Evolutionary conservation across 2,329 filamentous ascomycete genomes (phyloP).

Genomic region (Fusarium burgessii): DNA sequence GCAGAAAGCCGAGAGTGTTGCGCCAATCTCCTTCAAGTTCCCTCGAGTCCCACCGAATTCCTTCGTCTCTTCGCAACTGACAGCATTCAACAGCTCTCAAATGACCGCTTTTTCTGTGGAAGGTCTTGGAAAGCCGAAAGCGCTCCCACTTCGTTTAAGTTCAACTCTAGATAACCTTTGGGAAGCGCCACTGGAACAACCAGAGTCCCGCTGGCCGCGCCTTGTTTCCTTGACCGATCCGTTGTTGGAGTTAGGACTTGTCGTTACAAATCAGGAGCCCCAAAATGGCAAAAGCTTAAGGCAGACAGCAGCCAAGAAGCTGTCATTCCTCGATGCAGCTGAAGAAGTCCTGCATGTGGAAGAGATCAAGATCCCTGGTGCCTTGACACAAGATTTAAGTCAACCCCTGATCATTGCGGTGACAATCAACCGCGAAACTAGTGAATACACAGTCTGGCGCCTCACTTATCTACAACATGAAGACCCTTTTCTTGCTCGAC

Average conservation of each 20-base stretch:
- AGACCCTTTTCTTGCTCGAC: conserved; percentile 63
- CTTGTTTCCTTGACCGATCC: conserved; percentile 89
- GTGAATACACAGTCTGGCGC: conserved; percentile 86
- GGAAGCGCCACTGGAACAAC: conserved; percentile 64
- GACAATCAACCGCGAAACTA: conserved; percentile 82
- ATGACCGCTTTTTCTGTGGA: conserved; percentile 68
- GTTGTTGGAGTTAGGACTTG: conserved; percentile 84
- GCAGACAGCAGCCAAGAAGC: conserved; percentile 56
- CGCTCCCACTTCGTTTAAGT: conserved; percentile 63
- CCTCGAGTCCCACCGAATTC: conserved; percentile 81
- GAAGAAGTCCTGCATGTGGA: conserved; percentile 91
- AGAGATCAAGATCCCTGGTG: conserved; percentile 68
- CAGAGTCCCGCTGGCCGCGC: conserved; percentile 74
- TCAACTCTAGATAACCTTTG: conserved; percentile 69
- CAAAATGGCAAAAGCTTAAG: conserved; percentile 44
- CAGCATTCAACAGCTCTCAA: conserved; percentile 63
- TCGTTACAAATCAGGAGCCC: conserved; percentile 72
- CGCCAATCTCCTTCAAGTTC: conserved; percentile 66
- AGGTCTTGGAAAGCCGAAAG: conserved; percentile 66
- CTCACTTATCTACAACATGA: conserved; percentile 80
- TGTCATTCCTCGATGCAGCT: conserved; percentile 74
- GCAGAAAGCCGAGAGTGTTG: conserved; percentile 63
- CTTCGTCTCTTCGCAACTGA: conserved; percentile 78
- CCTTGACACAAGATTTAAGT: conserved; percentile 51
- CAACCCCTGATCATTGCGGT: conserved; percentile 78